Evolutionary conservation across 2,329 filamentous ascomycete genomes (phyloP).

Genomic region (Furcasterigmium furcatum): DNA sequence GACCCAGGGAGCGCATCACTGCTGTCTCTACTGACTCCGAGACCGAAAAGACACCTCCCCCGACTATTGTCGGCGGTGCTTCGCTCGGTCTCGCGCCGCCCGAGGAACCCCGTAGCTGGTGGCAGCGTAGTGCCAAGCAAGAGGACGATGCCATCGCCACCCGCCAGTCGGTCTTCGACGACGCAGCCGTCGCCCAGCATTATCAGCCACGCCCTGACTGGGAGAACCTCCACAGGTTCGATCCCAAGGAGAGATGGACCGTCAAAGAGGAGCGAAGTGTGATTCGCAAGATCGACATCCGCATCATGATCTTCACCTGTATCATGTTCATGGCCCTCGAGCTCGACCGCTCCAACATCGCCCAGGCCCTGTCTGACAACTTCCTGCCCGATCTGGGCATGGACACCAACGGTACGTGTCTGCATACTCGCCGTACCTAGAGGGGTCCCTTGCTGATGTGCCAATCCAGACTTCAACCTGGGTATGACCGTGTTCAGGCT

Average conservation of each 20-base stretch:
- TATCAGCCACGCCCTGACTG: conserved; percentile 25
- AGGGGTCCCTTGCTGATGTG: background rate
- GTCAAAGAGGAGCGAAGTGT: conserved; percentile 33
- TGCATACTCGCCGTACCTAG: too few relatives aligned
- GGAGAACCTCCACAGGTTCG: conserved; percentile 43
- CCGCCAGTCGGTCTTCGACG: conserved; percentile 32
- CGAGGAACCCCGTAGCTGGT: conserved; percentile 26
- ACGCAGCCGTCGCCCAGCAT: conserved; percentile 26
- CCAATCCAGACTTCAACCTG: conserved; percentile 37
- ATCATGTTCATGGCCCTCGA: conserved; percentile 48
- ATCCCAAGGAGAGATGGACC: conserved; percentile 38
- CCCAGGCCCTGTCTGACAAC: conserved; percentile 38
- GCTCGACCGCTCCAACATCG: conserved; percentile 39
- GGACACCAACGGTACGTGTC: conserved; percentile 33
- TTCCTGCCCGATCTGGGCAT: conserved; percentile 35
- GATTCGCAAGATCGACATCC: conserved; percentile 31
- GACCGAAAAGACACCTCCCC: background rate
- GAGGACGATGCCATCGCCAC: conserved; percentile 30
- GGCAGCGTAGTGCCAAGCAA: conserved; percentile 21
- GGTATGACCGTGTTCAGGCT: conserved; percentile 48
- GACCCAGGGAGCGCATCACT: too few relatives aligned
- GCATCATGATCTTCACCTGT: conserved; percentile 37
- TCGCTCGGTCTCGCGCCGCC: conserved; percentile 5
- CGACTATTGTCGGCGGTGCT: background rate
- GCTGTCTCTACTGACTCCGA: background rate